Percentiles rank a stretch among this genome's conserved stretches.
These are phyloP conservation scores for Hanseniaspora valbyensis DNA, from an alignment of 805 yeast species.

Conservation along the genomic window DNA sequence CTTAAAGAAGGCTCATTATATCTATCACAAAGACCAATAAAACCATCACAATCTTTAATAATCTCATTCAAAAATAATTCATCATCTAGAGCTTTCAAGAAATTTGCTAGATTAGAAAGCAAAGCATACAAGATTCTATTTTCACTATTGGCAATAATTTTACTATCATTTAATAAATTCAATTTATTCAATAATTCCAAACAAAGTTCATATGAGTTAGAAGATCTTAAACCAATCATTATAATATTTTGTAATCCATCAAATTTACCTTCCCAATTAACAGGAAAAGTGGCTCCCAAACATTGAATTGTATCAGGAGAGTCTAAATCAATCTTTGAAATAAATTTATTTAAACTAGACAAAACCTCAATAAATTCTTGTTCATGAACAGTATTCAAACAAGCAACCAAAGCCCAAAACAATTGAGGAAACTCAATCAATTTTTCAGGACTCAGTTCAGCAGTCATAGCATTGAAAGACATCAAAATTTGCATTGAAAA, in stretches of 20 bases:
- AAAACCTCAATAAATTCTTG: conserved; percentile 83
- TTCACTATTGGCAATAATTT: conserved; percentile 63
- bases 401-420: conserved; percentile 92
- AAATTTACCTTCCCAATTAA: conserved; percentile 90
- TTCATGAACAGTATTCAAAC: conserved; percentile 80
- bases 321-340: conserved; percentile 76
- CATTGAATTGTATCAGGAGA: conserved; percentile 77
- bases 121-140: conserved; percentile 60
- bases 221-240: conserved; percentile 72
- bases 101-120: conserved; percentile 72
- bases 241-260: conserved; percentile 76
- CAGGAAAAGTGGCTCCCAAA: conserved; percentile 76
- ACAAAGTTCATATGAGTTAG: conserved; percentile 68
- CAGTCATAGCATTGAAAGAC: conserved; percentile 88
- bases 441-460: conserved; percentile 67
- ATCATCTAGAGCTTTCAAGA: conserved; percentile 64
- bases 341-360: conserved; percentile 68
- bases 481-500: conserved; percentile 93
- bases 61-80: conserved; percentile 42
- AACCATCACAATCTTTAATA: conserved; percentile 41
- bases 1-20: conserved; percentile 49
- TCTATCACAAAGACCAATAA: conserved; percentile 51
- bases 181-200: conserved; percentile 62
- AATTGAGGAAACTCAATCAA: conserved; percentile 82
- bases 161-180: conserved; percentile 55